phyloP scores from a whole-genome alignment of 257 asterid genomes.

The Pogostemon cablin region DNA sequence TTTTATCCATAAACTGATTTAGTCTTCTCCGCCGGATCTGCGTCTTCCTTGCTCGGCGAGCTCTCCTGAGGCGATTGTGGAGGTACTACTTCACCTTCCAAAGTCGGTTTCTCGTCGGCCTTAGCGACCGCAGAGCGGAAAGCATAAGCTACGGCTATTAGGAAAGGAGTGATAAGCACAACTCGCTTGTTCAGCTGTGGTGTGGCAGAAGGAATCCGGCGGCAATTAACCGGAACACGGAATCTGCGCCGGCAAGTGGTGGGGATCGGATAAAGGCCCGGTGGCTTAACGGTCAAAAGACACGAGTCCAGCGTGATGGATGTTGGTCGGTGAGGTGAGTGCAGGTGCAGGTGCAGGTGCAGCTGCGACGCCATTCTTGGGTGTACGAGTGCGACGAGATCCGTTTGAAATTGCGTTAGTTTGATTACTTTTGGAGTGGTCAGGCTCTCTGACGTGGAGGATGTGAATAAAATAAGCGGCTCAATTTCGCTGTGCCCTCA shows the following conservation, averaged over 20 bases:
- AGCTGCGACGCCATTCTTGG: background rate
- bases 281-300: conserved; percentile 27
- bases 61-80: conserved; percentile 29
- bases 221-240: conserved; percentile 39
- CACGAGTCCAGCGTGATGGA: conserved; percentile 38
- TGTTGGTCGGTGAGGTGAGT: background rate
- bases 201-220: conserved; percentile 33
- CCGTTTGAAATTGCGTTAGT: background rate
- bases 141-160: conserved; percentile 61
- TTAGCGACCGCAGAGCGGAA: conserved; percentile 66
- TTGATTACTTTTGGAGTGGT: background rate
- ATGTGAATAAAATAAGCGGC: background rate
- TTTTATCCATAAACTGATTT: conserved; percentile 52
- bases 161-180: conserved; percentile 58
- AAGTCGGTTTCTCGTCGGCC: conserved; percentile 58
- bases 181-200: conserved; percentile 52
- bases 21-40: conserved; percentile 45
- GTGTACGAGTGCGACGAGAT: conserved; percentile 8
- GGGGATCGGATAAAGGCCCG: conserved; percentile 29
- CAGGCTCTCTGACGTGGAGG: conserved; percentile 26
- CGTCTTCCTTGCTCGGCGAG: conserved; percentile 27
- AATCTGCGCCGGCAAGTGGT: conserved; percentile 35
- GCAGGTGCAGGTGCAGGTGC: conserved; percentile 25
- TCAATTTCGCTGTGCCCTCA: background rate
- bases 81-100: conserved; percentile 22